These are phyloP conservation scores for Suillus weaverae DNA, from an alignment of 768 basidiomycete genomes.

Conservation along the genomic window DNA sequence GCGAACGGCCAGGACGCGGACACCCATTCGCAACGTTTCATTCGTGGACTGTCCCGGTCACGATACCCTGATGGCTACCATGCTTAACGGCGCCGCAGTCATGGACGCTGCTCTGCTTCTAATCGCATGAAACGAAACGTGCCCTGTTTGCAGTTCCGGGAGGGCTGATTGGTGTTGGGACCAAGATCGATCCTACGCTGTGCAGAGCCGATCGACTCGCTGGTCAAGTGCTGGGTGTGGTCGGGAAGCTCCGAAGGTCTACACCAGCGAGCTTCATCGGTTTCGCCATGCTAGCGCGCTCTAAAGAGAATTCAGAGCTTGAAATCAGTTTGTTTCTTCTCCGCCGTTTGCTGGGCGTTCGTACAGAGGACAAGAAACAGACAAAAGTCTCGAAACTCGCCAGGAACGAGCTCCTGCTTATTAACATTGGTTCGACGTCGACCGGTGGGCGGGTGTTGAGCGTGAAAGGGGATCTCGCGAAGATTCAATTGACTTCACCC, in stretches of 20 bases:
- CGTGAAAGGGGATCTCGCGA: conserved; percentile 93
- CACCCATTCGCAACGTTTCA: conserved; percentile 88
- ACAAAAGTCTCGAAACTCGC: conserved; percentile 87
- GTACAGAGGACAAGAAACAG: conserved; percentile 95
- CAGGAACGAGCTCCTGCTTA: conserved; percentile 89
- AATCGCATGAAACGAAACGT: conserved; percentile 96
- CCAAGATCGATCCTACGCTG: not conserved
- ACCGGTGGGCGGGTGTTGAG: conserved; percentile 93
- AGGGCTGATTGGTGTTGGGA: too few relatives aligned
- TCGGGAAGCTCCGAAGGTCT: not conserved
- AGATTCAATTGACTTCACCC: conserved; percentile 90
- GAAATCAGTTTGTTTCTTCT: conserved; percentile 94
- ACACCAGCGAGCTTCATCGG: not conserved
- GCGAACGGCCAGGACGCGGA: conserved; percentile 90
- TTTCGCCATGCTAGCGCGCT: not conserved
- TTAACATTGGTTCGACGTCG: conserved; percentile 98
- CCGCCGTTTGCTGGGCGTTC: conserved; percentile 90
- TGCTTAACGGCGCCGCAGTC: conserved; percentile 99
- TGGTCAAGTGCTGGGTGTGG: not conserved
- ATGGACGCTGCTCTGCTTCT: conserved; percentile 98
- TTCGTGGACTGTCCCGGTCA: conserved; percentile 98
- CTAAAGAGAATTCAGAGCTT: conserved; percentile 32
- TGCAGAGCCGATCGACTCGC: not conserved
- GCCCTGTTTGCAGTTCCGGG: conserved; percentile 45
- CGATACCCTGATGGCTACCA: conserved; percentile 99